Evolutionary conservation across 768 basidiomycete species (phyloP).

Genomic region (Grammothele lineata): DNA sequence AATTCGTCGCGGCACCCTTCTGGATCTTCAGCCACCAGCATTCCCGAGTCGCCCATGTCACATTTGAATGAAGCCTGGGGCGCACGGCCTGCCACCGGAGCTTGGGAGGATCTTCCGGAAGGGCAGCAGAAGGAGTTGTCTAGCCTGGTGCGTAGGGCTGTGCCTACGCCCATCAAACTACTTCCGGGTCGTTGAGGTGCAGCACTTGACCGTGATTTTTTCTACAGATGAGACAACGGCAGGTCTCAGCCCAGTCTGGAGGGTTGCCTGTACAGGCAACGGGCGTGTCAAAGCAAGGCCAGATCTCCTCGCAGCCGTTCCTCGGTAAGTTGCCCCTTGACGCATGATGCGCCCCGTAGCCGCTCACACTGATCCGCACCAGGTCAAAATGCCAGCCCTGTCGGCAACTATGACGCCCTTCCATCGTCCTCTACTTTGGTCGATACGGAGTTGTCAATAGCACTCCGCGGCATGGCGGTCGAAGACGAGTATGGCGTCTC

Average conservation of each 20-base stretch:
- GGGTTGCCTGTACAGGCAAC: conserved; percentile 14
- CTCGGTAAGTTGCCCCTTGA: conserved; percentile 35
- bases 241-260: conserved; percentile 13
- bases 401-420: conserved; percentile 31
- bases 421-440: conserved; percentile 32
- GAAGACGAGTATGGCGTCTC: conserved; percentile 45
- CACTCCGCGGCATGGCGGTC: conserved; percentile 58
- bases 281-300: conserved; percentile 38
- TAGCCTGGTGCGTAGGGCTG: conserved; percentile 39
- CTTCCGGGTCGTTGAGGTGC: too few species aligned
- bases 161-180: too few species aligned
- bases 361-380: conserved; percentile 28
- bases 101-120: conserved; percentile 55
- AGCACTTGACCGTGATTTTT: neutral
- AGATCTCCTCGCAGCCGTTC: conserved; percentile 51
- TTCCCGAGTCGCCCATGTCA: conserved; percentile 42
- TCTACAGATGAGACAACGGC: conserved; percentile 12
- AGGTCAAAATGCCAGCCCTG: conserved; percentile 23
- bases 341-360: conserved; percentile 25
- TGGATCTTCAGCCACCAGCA: conserved; percentile 53
- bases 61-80: conserved; percentile 50
- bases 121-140: conserved; percentile 48
- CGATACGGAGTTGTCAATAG: conserved; percentile 51
- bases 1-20: conserved; percentile 55
- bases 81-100: conserved; percentile 46